Base-by-base conservation (phyloP, 2,329 filamentous ascomycete genomes). In the Alternaria ethzedia region DNA sequence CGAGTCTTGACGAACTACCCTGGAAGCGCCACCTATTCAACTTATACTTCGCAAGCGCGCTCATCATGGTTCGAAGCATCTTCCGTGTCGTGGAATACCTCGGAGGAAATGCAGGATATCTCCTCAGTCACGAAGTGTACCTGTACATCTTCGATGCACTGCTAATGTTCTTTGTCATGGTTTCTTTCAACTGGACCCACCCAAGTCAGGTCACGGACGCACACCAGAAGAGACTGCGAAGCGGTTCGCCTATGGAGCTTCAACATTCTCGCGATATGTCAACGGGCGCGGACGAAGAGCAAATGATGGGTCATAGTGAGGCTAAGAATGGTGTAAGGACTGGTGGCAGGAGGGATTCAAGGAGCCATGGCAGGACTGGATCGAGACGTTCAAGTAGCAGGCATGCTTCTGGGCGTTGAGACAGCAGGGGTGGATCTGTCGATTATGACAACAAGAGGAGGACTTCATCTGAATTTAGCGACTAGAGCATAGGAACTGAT, bases 1-100 rank as follows among this genome's bases (percentile, higher is more conserved):
- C 26, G 4, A 26, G 13, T 23, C 54, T 43, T 5, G 17, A n/a
- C 36, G 58, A 52, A 13, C 30, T 72, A 4, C 72, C 71, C 2
- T 77, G 73, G 72, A 73, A 74, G 61, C 74, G 77, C 45, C 78
- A 81, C 54, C 71, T 87, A 57, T 59, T 71, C 13, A 78, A 76
- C 0, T 73, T 87, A 23, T 86, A 86, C 69, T 41, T 72, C 5
- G 76, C 80, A 21, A 83, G 79, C 66, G 65, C 71, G 2, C 72
- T 86, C 20, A 86, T 87, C 69, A 74, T 87, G 65, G 54, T 86
- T 11, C 79, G 86, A 55, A 82, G 75, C n/a, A 66, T 86, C 2
- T 85, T 86, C 57, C 80, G 85, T 23, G 75, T 86, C 6, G 69
- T 82, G 10, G 85, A 87, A 71, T 87, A 84, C 59, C 66, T 78